These are phyloP conservation scores for Ogataea trehaloabstinens DNA, from an alignment of 805 yeast species.

Conservation along the genomic window DNA sequence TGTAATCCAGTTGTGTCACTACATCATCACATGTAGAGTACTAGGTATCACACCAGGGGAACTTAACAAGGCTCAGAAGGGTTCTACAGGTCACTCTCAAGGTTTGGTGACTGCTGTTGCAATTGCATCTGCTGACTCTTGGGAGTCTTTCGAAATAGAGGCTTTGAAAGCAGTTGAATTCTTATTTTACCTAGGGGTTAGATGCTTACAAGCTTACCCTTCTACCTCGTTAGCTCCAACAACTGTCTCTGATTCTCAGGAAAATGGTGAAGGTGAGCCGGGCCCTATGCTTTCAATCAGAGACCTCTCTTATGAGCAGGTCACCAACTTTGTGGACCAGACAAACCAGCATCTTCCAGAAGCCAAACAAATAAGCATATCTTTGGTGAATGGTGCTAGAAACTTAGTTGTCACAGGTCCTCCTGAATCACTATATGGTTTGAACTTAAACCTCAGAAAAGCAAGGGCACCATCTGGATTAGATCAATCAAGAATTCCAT, in stretches of 20 bases:
- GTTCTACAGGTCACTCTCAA: slow-evolving; percentile 88
- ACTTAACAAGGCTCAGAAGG: slow-evolving; percentile 63
- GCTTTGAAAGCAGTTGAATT: slow-evolving; percentile 78
- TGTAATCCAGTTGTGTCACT: slow-evolving; percentile 92
- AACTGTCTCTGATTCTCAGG: slow-evolving; percentile 85
- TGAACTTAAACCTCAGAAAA: slow-evolving; percentile 86
- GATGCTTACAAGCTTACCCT: slow-evolving; percentile 89
- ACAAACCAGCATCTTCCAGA: slow-evolving; percentile 92
- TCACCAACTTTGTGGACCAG: slow-evolving; percentile 71
- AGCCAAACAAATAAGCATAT: slow-evolving; percentile 86
- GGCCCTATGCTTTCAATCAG: slow-evolving; percentile 96
- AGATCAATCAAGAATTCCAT: slow-evolving; percentile 93
- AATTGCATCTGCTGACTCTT: slow-evolving; percentile 73
- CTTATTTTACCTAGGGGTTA: slow-evolving; percentile 89
- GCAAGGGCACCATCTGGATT: slow-evolving; percentile 92
- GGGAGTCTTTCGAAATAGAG: slow-evolving; percentile 77
- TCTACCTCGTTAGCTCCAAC: slow-evolving; percentile 93
- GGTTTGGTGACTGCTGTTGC: slow-evolving; percentile 93
- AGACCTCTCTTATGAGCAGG: slow-evolving; percentile 79
- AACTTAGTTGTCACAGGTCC: slow-evolving; percentile 96
- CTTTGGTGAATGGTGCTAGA: slow-evolving; percentile 93
- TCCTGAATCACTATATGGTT: slow-evolving; percentile 95
- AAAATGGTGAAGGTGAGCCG: slow-evolving; percentile 93
- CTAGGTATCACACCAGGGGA: slow-evolving; percentile 90
- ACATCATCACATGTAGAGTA: slow-evolving; percentile 79